Percentiles rank a stretch among this genome's conserved stretches.
These are phyloP conservation scores for Orbilia javanica DNA, from an alignment of 2,329 filamentous ascomycete species.

Conservation along the genomic window DNA sequence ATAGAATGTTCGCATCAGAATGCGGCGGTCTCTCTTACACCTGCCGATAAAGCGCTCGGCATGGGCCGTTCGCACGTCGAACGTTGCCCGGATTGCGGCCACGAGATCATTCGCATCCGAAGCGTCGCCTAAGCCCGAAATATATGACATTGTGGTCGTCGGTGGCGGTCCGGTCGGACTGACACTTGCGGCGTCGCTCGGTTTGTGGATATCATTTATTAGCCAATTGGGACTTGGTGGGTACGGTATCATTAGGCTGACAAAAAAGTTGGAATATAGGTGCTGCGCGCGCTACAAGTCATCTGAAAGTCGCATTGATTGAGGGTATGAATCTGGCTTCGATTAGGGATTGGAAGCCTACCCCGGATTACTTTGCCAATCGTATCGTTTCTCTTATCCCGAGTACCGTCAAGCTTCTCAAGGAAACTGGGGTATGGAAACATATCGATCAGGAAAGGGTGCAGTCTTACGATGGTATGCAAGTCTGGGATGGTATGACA, in stretches of 20 bases:
- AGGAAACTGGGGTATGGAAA: slow-evolving; percentile 83
- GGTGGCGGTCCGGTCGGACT: slow-evolving; percentile 90
- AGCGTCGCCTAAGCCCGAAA: slow-evolving; percentile 66
- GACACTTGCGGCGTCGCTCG: slow-evolving; percentile 79
- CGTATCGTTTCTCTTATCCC: slow-evolving; percentile 95
- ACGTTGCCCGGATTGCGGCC: slow-evolving; percentile 17
- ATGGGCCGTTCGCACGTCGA: slow-evolving; percentile 38
- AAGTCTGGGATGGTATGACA: slow-evolving; percentile 93
- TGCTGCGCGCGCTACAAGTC: slow-evolving; percentile 78
- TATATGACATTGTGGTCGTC: slow-evolving; percentile 94
- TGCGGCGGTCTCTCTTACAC: slow-evolving; percentile 50
- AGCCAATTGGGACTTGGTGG: slow-evolving; percentile 12
- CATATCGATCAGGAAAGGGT: slow-evolving; percentile 79
- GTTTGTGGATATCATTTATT: not conserved
- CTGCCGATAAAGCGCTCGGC: slow-evolving; percentile 52
- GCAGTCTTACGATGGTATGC: slow-evolving; percentile 94
- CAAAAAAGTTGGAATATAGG: slow-evolving; percentile 68
- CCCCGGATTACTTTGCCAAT: slow-evolving; percentile 82
- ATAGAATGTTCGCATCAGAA: slow-evolving; percentile 42
- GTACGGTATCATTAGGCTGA: slow-evolving; percentile 10
- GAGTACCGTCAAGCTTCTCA: slow-evolving; percentile 79
- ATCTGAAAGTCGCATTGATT: slow-evolving; percentile 86
- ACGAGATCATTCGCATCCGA: slow-evolving; percentile 43
- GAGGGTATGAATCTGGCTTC: slow-evolving; percentile 87
- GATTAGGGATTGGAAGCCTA: slow-evolving; percentile 75